Percentiles rank a stretch among this genome's conserved stretches.
phyloP scores from a whole-genome alignment of 257 asterid genomes.

The Anisodus acutangulus region DNA sequence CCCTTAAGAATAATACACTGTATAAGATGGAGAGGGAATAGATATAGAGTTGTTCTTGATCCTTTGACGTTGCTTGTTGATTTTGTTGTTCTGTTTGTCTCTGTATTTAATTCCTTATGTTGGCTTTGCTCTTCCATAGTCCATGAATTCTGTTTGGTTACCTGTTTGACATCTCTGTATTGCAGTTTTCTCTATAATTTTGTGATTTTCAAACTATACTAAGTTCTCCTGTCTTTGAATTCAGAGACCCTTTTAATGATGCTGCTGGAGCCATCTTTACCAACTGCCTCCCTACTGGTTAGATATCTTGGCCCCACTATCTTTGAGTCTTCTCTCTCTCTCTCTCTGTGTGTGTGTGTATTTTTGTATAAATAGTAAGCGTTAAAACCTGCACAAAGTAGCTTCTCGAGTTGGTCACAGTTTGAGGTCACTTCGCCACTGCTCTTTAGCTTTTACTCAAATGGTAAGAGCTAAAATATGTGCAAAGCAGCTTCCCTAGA shows the following conservation, averaged over 20 bases:
- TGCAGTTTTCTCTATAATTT: slow-evolving; percentile 18
- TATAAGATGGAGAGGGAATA: not conserved
- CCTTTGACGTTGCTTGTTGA: not conserved
- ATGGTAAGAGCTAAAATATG: not conserved
- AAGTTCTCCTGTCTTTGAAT: slow-evolving; percentile 24
- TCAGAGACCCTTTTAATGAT: slow-evolving; percentile 56
- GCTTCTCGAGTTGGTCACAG: not conserved
- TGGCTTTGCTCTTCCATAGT: not conserved
- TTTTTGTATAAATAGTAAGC: not conserved
- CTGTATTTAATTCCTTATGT: not conserved
- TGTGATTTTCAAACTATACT: not conserved
- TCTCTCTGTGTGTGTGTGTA: not conserved
- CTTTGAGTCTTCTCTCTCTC: not conserved
- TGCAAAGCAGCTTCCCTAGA: not conserved
- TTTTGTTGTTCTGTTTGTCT: not conserved
- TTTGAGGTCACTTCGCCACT: not conserved
- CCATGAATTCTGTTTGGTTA: not conserved
- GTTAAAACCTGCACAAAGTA: not conserved
- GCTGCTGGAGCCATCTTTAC: slow-evolving; percentile 64
- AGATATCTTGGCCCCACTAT: slow-evolving; percentile 33
- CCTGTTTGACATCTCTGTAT: slow-evolving; percentile 4
- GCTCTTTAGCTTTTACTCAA: not conserved
- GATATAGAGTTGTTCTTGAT: slow-evolving; percentile 12
- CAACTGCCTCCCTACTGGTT: slow-evolving; percentile 58
- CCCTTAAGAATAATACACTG: not conserved